Evolutionary conservation across 1,284 basidiomycete species (phyloP).

Genomic region (Anthracocystis panici-leucophaei): DNA sequence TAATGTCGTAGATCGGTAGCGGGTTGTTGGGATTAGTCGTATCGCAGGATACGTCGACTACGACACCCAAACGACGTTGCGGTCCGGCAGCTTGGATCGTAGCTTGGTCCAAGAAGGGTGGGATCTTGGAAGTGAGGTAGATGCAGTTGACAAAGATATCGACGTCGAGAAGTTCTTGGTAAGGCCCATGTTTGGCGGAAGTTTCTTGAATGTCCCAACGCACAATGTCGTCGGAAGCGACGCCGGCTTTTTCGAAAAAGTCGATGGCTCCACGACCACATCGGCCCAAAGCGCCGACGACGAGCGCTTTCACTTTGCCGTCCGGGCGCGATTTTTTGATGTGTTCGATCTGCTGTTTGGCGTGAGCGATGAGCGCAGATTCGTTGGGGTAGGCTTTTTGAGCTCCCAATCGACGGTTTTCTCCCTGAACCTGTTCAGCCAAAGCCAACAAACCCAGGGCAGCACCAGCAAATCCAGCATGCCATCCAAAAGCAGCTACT

Average conservation of each 20-base stretch:
- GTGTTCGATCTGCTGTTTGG: conserved; percentile 75
- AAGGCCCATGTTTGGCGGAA: conserved; percentile 90
- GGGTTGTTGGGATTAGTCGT: conserved; percentile 99
- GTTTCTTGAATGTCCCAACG: conserved; percentile 99
- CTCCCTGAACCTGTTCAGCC: conserved; percentile 71
- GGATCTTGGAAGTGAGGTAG: conserved; percentile 90
- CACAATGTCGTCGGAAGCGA: conserved; percentile 82
- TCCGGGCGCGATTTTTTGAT: conserved; percentile 74
- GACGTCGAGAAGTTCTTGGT: conserved; percentile 93
- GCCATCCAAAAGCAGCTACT: conserved; percentile 98
- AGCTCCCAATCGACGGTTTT: conserved; percentile 72
- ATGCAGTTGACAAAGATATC: conserved; percentile 99
- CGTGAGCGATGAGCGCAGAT: conserved; percentile 64
- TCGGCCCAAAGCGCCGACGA: conserved; percentile 94
- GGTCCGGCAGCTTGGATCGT: conserved; percentile 81
- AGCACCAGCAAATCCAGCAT: conserved; percentile 97
- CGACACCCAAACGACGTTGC: conserved; percentile 79
- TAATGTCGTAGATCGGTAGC: conserved; percentile 93
- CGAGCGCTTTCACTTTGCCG: conserved; percentile 82
- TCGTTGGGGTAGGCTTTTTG: conserved; percentile 82
- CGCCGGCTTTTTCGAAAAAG: conserved; percentile 90
- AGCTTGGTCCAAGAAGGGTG: conserved; percentile 84
- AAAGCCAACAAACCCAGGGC: conserved; percentile 90
- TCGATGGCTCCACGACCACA: conserved; percentile 98
- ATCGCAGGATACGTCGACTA: conserved; percentile 99